Base-by-base conservation (phyloP, 208 protist species). In the Angomonas deanei region DNA sequence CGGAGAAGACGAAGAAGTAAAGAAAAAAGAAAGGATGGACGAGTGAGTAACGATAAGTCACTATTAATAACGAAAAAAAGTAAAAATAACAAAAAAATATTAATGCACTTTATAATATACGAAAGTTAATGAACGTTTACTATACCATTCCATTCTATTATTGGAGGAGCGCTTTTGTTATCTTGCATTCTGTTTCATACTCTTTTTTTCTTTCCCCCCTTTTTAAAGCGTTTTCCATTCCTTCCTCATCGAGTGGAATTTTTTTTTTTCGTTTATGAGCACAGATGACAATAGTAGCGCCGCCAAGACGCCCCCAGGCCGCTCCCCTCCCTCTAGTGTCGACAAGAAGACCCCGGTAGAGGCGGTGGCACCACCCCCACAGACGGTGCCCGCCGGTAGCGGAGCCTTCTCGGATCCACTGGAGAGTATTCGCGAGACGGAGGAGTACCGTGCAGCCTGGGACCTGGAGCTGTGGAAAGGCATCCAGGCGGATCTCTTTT, bases 401-500 rank as follows among this genome's bases (percentile, higher is more conserved):
- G 36, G 36, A 15, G 36, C 11, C 36, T 8, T 8, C 36, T 8
- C 11, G 32, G 26, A 2, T 33, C 36, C 58, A 3, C 67, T 64
- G 34, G 56, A 59, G 11, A 68, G 73, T 32, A 70, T 96, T 27
- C 86, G 91, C 3, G 72, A 80, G 54, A 93, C 87, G 8, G 68
- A 66, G 19, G 91, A 96, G 76, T 96, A 96, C 70, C 68, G 68
- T 13, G 84, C 84, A 24, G 87, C 87, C 30, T 96, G 82, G 81
- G 91, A 96, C 58, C 38, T 96, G 47, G 86, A 96, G 72, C 59
- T 96, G 28, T 96, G 91, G 87, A 91, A 91, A 52, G 82, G 76
- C 10, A 68, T 91, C 49, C 83, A 96, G 67, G 80, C 78, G 2
- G 67, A 84, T 2, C 75, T 75, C 21, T 91, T 96, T 38, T 71